These are phyloP conservation scores for Mucuna pruriens DNA, from an alignment of 306 rosid genomes.

Conservation along the genomic window DNA sequence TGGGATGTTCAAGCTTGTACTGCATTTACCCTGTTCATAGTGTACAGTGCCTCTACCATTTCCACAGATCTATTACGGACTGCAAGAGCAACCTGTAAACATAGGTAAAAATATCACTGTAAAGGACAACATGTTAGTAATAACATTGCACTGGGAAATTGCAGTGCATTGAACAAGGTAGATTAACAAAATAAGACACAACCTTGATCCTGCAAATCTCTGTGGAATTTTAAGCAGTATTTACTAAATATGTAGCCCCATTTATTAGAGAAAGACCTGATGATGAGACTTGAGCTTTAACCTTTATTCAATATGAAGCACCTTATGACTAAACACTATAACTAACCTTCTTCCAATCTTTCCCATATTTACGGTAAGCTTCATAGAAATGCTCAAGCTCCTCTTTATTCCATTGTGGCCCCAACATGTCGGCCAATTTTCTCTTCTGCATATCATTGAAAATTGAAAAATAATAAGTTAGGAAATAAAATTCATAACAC, in stretches of 20 bases:
- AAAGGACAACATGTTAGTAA: slow-evolving; percentile 11
- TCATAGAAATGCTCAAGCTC: slow-evolving; percentile 83
- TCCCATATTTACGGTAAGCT: slow-evolving; percentile 88
- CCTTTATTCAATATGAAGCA: slow-evolving; percentile 27
- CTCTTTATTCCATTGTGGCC: slow-evolving; percentile 86
- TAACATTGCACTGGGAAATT: slow-evolving; percentile 23
- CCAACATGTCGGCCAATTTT: slow-evolving; percentile 90
- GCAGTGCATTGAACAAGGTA: slow-evolving; percentile 24
- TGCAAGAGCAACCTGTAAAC: slow-evolving; percentile 73
- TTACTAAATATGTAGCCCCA: slow-evolving; percentile 26
- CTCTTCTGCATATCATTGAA: slow-evolving; percentile 72
- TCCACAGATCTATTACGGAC: slow-evolving; percentile 73
- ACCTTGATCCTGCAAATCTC: slow-evolving; percentile 27
- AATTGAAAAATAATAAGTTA: slow-evolving; percentile 37
- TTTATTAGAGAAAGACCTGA: slow-evolving; percentile 22
- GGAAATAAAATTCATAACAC: slow-evolving; percentile 30
- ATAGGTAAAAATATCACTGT: slow-evolving; percentile 24
- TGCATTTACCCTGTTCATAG: slow-evolving; percentile 75
- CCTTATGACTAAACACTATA: slow-evolving; percentile 22
- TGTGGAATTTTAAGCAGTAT: slow-evolving; percentile 27
- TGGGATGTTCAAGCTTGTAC: slow-evolving; percentile 23
- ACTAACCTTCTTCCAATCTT: slow-evolving; percentile 96
- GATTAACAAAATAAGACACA: slow-evolving; percentile 34
- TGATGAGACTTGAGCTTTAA: slow-evolving; percentile 18
- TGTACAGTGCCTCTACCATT: slow-evolving; percentile 96